Evolutionary conservation across 1,284 basidiomycete species (phyloP), one percentile per base, ranked within the genome.

Genomic region (Prillingera fragicola): DNA sequence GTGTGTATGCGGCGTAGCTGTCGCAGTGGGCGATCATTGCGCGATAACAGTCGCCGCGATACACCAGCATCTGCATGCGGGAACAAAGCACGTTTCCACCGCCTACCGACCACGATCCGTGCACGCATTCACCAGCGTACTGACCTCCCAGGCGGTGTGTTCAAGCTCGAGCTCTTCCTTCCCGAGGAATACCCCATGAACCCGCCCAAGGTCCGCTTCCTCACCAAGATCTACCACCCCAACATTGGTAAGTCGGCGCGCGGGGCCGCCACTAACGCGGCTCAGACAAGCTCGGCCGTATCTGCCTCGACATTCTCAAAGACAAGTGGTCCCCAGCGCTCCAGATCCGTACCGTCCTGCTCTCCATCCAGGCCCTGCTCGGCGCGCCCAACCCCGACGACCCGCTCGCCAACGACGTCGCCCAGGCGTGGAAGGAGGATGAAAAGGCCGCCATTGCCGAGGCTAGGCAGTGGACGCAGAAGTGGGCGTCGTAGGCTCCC

Each of bases 101-200:
- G n/a, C n/a, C n/a, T n/a, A n/a, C n/a, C n/a, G n/a, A n/a, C n/a
- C n/a, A 24, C 33, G 14, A 14, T 24, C 21, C 22, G 22, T 39
- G n/a, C n/a, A n/a, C n/a, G n/a, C n/a, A n/a, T n/a, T n/a, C n/a
- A 13, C 25, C 25, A 26, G 25, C 25, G 25, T 26, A 26, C 44
- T 41, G 10, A 46, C 34, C 13, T 17, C 14, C 19, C 49, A 95
- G 92, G 83, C 60, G 95, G 95, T 21, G 75, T 85, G 14, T 99
- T 99, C 77, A 87, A 84, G 63, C 79, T 97, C 26, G 95, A 99
- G 73, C 78, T 99, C 35, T 99, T 97, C 75, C 76, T 99, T 33
- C 92, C 95, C 2, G 94, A 97, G 71, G 94, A 97, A 69, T 99
- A 99, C 72, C 94, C 94, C 2, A 97, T 99, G 94, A 87, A 86